phyloP scores from a whole-genome alignment of 2,329 filamentous ascomycete species.

The Nothopassalora personata region DNA sequence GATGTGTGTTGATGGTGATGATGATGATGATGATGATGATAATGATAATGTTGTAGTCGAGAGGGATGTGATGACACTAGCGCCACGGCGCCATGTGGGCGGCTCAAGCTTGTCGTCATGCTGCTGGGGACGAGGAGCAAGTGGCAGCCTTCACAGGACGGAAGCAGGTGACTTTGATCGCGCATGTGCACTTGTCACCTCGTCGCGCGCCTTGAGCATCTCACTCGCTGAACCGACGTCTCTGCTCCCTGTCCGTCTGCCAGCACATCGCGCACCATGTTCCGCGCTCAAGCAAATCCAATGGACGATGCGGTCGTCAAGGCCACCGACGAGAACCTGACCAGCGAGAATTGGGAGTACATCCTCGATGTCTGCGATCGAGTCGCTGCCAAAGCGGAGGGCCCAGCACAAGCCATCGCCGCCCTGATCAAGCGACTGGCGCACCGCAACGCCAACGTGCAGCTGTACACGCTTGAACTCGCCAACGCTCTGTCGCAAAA shows the following conservation, averaged over 20 bases:
- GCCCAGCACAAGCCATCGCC: constrained; percentile 57
- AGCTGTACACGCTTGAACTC: constrained; percentile 91
- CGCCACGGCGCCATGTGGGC: background rate
- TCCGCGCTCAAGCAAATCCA: constrained; percentile 7
- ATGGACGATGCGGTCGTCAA: constrained; percentile 45
- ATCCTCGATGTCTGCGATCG: constrained; percentile 49
- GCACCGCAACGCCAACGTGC: constrained; percentile 91
- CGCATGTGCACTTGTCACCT: background rate
- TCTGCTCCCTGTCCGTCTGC: constrained; percentile 1
- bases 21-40: background rate
- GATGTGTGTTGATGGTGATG: background rate
- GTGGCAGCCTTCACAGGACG: background rate
- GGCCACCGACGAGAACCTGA: constrained; percentile 97
- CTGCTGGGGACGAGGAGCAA: background rate
- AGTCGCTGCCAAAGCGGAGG: constrained; percentile 31
- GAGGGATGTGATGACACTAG: too few relatives aligned
- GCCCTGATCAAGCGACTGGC: constrained; percentile 87
- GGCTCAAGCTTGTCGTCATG: background rate
- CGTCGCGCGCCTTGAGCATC: background rate
- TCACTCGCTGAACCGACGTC: background rate
- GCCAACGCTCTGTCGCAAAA: constrained; percentile 90
- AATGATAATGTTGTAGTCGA: background rate
- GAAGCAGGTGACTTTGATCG: background rate
- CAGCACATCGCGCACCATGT: constrained; percentile 9
- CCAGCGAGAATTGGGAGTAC: constrained; percentile 71